These are phyloP conservation scores for Lichtheimia hyalospora DNA, from an alignment of 371 early-diverging fungal genomes.

Conservation along the genomic window DNA sequence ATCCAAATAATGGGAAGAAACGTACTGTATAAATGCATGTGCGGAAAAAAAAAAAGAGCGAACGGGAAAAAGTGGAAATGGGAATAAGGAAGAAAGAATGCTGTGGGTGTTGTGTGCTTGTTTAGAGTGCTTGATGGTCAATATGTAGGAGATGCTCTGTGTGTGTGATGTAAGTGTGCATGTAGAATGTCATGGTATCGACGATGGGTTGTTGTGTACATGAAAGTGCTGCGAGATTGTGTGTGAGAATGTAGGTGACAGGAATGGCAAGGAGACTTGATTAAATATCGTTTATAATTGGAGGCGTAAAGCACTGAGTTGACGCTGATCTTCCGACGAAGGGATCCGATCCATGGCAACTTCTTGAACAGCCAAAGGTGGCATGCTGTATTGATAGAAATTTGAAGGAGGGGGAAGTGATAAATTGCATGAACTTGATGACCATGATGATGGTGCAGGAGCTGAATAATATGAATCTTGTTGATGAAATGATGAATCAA, in stretches of 20 bases:
- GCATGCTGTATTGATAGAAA: background rate
- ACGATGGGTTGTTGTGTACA: background rate
- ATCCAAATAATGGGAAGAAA: no score
- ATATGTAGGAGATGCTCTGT: background rate
- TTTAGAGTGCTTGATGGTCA: background rate
- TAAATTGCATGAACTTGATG: background rate
- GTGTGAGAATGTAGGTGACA: background rate
- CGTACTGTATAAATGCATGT: background rate
- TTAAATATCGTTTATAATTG: slow-evolving; percentile 1
- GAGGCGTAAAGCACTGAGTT: slow-evolving; percentile 35
- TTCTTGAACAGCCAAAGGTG: slow-evolving; percentile 37
- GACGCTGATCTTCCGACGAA: slow-evolving; percentile 51
- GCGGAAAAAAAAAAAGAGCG: background rate
- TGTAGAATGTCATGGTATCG: background rate
- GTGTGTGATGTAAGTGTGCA: slow-evolving; percentile 4
- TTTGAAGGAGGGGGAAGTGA: slow-evolving; percentile 7
- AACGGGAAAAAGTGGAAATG: background rate
- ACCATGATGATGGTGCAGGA: slow-evolving; percentile 7
- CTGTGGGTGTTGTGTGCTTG: background rate
- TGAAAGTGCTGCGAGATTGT: slow-evolving; percentile 1
- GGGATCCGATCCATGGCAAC: slow-evolving; percentile 44
- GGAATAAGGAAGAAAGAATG: background rate
- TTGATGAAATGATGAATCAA: background rate
- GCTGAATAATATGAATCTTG: slow-evolving; percentile 6
- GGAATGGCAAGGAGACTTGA: background rate